A percentile compares a stretch with the other conserved stretches of the same genome.
Evolutionary conservation across 192 early-diverging fungal genomes (phyloP).

Genomic region (Irineochytrium annulatum): DNA sequence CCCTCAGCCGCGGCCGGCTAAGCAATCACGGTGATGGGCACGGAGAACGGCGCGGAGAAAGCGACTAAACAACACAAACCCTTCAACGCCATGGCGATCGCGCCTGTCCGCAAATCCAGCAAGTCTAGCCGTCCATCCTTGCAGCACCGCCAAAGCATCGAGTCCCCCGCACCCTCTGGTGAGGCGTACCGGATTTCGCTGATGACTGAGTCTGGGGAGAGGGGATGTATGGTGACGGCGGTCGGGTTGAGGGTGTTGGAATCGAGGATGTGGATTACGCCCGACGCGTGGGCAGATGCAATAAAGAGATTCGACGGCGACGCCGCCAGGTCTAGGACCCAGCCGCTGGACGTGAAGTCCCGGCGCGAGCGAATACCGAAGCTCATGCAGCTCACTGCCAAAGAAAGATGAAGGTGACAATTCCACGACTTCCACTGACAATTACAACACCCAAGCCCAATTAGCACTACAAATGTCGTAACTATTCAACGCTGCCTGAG

Average conservation of each 20-base stretch:
- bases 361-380: no score
- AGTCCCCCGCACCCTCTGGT: no score
- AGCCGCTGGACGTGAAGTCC: no score
- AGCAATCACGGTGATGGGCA: background rate
- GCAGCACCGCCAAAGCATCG: slow-evolving; percentile 15
- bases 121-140: slow-evolving; percentile 19
- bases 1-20: background rate
- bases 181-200: slow-evolving; percentile 19
- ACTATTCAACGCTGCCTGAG: no score
- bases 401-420: no score
- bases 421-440: no score
- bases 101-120: slow-evolving; percentile 29
- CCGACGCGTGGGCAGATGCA: background rate
- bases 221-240: background rate
- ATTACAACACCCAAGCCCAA: no score
- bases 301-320: background rate
- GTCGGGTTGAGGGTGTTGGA: background rate
- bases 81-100: slow-evolving; percentile 1
- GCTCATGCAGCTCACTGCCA: no score
- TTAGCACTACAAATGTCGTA: no score
- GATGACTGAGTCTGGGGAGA: background rate
- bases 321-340: background rate
- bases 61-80: slow-evolving; percentile 2
- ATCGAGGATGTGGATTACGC: background rate
- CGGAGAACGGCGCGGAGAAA: background rate